A percentile compares a stretch with the other conserved stretches of the same genome.
These are phyloP conservation scores for Cubamyces sp. DNA, from an alignment of 768 basidiomycete genomes.

Conservation along the genomic window DNA sequence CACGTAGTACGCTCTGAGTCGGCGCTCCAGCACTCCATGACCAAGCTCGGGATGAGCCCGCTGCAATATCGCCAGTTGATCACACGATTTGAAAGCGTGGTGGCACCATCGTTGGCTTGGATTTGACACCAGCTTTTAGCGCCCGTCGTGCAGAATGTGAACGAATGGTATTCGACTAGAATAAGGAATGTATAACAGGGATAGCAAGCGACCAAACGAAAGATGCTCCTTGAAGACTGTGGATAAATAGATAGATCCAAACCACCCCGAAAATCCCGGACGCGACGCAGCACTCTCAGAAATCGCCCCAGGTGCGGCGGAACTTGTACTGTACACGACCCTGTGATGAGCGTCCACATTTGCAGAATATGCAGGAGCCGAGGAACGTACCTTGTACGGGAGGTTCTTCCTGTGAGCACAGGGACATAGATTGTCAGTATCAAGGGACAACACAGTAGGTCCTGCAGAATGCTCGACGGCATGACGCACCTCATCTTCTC, in stretches of 20 bases:
- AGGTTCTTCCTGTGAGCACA: constrained; percentile 61
- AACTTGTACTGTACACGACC: constrained; percentile 86
- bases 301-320: constrained; percentile 86
- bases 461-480: not conserved
- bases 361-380: constrained; percentile 9
- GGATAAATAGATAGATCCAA: constrained; percentile 14
- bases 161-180: not conserved
- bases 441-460: not conserved
- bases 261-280: not conserved
- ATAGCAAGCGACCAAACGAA: not conserved
- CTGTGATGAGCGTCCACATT: constrained; percentile 53
- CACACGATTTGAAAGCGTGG: not conserved
- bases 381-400: constrained; percentile 78
- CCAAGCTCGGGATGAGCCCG: too few relatives aligned
- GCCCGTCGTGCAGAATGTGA: not conserved
- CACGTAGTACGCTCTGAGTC: too few relatives aligned
- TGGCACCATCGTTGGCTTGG: too few relatives aligned
- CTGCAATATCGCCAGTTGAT: too few relatives aligned
- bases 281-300: constrained; percentile 44
- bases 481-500: constrained; percentile 73
- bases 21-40: too few relatives aligned
- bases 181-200: not conserved
- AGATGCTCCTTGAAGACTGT: not conserved
- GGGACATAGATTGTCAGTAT: not conserved
- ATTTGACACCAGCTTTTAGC: too few relatives aligned